Evolutionary conservation across 192 early-diverging fungal genomes (phyloP), one percentile per base, ranked within the genome.

Genomic region (Umbelopsis sp.): DNA sequence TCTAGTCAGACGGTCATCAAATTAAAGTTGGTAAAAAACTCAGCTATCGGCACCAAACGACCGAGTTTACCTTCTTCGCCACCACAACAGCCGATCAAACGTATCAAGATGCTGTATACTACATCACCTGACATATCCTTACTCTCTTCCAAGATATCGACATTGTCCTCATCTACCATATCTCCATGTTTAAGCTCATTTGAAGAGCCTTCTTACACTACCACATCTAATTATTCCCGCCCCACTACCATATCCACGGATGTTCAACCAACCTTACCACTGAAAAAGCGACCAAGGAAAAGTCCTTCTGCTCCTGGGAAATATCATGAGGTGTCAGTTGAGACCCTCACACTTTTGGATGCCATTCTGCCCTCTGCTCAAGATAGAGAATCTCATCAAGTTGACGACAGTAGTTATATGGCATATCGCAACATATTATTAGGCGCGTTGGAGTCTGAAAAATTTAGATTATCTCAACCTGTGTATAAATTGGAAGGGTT

Each of bases 1-100:
- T 62, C 56, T 29, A 34, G 56, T 62, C 56, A 62, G 56, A 62
- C 56, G 56, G 56, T 62, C 56, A 62, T 62, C 56, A 62, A 62
- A 62, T 62, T 62, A 62, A 62, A 62, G 56, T 62, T 62, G 31
- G 56, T 62, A 1, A 62, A 62, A 62, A 62, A 62, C 56, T 62
- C 56, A 62, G 56, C 56, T 31, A 34, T 32, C 56, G 56, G 56
- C 56, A 62, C 56, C 56, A 62, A 62, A 62, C 26, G 56, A 62
- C 56, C 56, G 56, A 62, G 56, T 29, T 20, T 62, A 11, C 31
- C 56, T 34, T 62, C 56, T 29, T 62, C 31, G 56, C 56, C 56
- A 34, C 56, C 56, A 62, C 56, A 34, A 29, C 56, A 62, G 31
- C 31, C 56, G 31, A 62, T 62, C 56, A 62, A 62, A 32, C 56